Conservation (phyloP, 805 yeast species). For the Jamesozyma jinghongensis region DNA sequence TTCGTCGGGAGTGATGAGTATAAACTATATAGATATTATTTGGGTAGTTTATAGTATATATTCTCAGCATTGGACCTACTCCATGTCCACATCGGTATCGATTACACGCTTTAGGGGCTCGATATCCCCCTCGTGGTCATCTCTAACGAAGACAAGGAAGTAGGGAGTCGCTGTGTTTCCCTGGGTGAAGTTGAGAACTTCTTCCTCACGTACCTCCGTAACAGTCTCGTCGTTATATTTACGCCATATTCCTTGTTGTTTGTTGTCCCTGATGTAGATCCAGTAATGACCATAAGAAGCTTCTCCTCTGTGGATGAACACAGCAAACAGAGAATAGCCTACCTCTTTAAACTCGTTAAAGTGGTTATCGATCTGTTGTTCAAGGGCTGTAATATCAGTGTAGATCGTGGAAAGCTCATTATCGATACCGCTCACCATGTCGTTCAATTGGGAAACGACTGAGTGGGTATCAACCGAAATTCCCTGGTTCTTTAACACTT, state of each 20-base stretch:
- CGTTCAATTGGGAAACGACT: slow-evolving; percentile 30
- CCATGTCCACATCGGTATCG: too few relatives aligned
- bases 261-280: slow-evolving; percentile 80
- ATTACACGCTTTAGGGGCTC: slow-evolving; percentile 56
- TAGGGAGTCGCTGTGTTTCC: slow-evolving; percentile 91
- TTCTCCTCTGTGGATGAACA: slow-evolving; percentile 91
- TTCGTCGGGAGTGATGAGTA: background rate
- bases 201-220: slow-evolving; percentile 59
- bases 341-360: slow-evolving; percentile 51
- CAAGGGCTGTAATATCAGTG: slow-evolving; percentile 36
- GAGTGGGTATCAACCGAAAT: slow-evolving; percentile 19
- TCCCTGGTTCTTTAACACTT: slow-evolving; percentile 35
- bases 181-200: slow-evolving; percentile 55
- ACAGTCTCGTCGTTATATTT: slow-evolving; percentile 94
- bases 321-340: slow-evolving; percentile 81
- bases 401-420: slow-evolving; percentile 37
- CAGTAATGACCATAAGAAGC: slow-evolving; percentile 97
- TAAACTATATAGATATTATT: background rate
- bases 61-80: too few relatives aligned
- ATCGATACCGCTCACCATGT: slow-evolving; percentile 39
- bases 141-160: slow-evolving; percentile 73
- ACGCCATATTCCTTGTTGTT: slow-evolving; percentile 52
- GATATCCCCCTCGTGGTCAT: slow-evolving; percentile 46
- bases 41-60: too few relatives aligned
- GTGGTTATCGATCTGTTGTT: slow-evolving; percentile 44